Evolutionary conservation across 2,329 filamentous ascomycete species (phyloP), one percentile per base, ranked within the genome.

Genomic region (Fusarium graminum): DNA sequence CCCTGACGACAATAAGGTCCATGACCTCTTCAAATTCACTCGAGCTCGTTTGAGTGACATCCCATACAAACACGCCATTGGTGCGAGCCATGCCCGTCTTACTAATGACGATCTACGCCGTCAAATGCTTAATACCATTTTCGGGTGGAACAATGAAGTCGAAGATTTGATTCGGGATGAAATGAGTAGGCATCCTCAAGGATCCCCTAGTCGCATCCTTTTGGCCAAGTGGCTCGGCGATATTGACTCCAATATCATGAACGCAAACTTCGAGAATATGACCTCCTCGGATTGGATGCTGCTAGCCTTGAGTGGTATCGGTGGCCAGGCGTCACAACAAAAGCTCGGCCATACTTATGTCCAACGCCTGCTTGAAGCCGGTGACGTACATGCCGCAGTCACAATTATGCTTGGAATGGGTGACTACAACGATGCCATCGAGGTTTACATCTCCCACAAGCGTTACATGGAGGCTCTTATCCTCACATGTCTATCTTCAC

Each of bases 241-340:
- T 63, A 88, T 92, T 36, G 89, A 93, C 59, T 86, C 90, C 1
- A 93, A 97, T 72, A 85, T 93, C 39, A 92, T 97, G 86, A 86
- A 89, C 12, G 88, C 92, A 4, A 92, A 88, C 41, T 91, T 93
- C 0, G 89, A 94, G 68, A 90, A 92, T n/a, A 94, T 95, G 86
- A 94, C 93, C 11, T 93, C 92, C 4, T 92, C 92, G 0, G 95
- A 98, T 78, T 99, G 95, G 95, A 97, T 99, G 93, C 81, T 98
- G 59, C 82, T 99, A 34, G 94, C 95, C 12, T 80, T 99, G 50
- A 97, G 92, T 74, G 92, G 92, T 39, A 96, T 98, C 79, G 93
- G 92, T 50, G 86, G 88, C 4, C 77, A 80, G 22, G 84, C 88
- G 36, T 93, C 93, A 2, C 92, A 96, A 72, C 94, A 96, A 75